Percentiles rank a stretch among this genome's conserved stretches.
These are phyloP conservation scores for Podila epicladia DNA, from an alignment of 192 early-diverging fungal species.

Conservation along the genomic window DNA sequence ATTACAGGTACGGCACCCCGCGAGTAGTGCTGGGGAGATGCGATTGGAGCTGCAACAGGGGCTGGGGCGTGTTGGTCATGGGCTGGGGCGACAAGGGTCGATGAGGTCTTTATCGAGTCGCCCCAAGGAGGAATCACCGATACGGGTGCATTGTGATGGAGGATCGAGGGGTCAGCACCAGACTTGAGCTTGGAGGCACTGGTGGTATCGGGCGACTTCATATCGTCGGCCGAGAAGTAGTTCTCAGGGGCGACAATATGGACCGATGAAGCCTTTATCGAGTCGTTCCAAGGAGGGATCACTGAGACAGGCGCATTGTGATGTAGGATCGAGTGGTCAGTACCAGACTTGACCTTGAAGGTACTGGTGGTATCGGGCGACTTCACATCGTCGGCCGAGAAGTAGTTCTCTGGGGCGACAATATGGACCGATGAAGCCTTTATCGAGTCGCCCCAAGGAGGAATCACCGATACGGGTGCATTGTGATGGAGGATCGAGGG, in stretches of 20 bases:
- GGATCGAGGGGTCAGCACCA: neutral
- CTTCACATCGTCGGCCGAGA: neutral
- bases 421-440: too few relatives aligned
- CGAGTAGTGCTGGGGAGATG: too few relatives aligned
- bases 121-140: neutral
- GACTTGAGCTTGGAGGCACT: neutral
- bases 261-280: too few relatives aligned
- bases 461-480: neutral
- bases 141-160: neutral
- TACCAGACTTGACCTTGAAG: neutral
- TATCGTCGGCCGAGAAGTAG: neutral
- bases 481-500: neutral
- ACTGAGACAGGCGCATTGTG: neutral
- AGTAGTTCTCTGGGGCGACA: conserved; percentile 1
- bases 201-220: neutral
- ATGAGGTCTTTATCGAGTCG: too few relatives aligned
- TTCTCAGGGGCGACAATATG: too few relatives aligned
- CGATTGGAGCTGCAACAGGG: too few relatives aligned
- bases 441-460: neutral
- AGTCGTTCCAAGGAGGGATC: neutral
- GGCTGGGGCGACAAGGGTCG: too few relatives aligned
- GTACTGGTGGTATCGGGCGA: neutral
- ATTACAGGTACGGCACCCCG: too few relatives aligned
- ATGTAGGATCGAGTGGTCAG: neutral
- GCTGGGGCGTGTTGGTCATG: too few relatives aligned